phyloP scores from a whole-genome alignment of 2,329 filamentous ascomycete species.

The Tolypocladium ovalisporum region DNA sequence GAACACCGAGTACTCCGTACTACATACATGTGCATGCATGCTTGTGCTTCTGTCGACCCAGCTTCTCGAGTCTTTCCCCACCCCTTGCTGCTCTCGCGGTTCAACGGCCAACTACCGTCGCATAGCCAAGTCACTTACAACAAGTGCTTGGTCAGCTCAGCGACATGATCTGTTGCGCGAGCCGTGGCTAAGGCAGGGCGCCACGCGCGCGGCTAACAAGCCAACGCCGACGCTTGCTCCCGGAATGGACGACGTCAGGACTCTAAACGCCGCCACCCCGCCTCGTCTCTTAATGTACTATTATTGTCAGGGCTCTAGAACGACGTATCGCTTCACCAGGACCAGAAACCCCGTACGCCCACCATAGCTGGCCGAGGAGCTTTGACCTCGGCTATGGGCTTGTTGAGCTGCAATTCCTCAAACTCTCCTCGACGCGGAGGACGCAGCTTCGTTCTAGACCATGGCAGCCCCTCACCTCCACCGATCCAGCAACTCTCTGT shows the following conservation, averaged over 20 bases:
- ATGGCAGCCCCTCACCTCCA: not conserved
- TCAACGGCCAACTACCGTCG: not conserved
- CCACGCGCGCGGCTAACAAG: not conserved
- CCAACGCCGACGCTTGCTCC: not conserved
- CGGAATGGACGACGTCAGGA: not conserved
- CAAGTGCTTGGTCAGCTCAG: not conserved
- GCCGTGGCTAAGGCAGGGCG: not conserved
- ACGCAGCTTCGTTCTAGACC: not conserved
- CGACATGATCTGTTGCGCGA: not conserved
- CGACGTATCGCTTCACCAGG: not conserved
- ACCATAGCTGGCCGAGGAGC: not conserved
- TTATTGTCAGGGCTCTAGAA: not conserved
- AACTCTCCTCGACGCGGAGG: not conserved
- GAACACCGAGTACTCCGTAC: not conserved
- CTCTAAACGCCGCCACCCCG: not conserved
- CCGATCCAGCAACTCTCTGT: not conserved
- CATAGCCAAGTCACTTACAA: not conserved
- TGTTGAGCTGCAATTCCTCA: not conserved
- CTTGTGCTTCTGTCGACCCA: too few relatives aligned
- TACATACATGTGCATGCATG: too few relatives aligned
- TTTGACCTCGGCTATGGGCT: not conserved
- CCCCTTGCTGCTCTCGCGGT: not conserved
- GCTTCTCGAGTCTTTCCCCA: too few relatives aligned
- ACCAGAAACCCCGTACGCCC: not conserved
- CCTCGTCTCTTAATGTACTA: not conserved